Base-by-base conservation (phyloP, 495 filamentous ascomycete genomes). In the Neurospora pannonica region DNA sequence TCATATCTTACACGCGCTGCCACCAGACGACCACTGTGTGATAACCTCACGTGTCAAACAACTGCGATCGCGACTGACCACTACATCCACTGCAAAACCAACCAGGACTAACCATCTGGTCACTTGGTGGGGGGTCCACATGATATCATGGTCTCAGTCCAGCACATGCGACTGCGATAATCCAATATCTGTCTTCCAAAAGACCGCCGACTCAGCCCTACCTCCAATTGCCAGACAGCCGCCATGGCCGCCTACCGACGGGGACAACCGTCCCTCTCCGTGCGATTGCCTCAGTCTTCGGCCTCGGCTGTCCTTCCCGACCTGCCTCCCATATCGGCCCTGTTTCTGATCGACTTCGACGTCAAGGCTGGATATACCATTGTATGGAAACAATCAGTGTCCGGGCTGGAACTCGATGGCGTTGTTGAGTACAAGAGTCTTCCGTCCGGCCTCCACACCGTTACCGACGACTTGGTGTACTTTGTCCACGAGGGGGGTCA, bases 401-500 rank as follows among this genome's bases (percentile, higher is more conserved):
- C 89, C 21, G 91, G 89, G 54, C 90, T 97, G 71, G 89, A 94
- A 74, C 88, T 99, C 67, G 94, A 97, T 79, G 93, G 94, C 46
- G 90, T 90, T 60, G 94, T 98, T 71, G 96, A 99, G 81, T 99
- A 92, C 88, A 97, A 97, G 82, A 95, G 84, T 71, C 87, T 99
- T 54, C 96, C 96, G 1, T 97, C 95, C 0, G 96, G 96, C 43
- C 83, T 98, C 62, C 96, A 99, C 84, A 93, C 93, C 74, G 93
- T 98, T 11, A 85, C 90, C 67, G 89, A 94, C 71, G 96, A 99
- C 81, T 85, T 98, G 17, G 92, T 99, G 72, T 97, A 97, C 82
- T 99, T 98, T 81, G 89, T 96, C 36, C 94, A 98, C 78, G 89
- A 90, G 73, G 84, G 85, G 9, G 84, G 86, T 4, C 92, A 94